Evolutionary conservation across 2,329 filamentous ascomycete species (phyloP), one percentile per base, ranked within the genome.

Genomic region (Ilyonectria robusta): DNA sequence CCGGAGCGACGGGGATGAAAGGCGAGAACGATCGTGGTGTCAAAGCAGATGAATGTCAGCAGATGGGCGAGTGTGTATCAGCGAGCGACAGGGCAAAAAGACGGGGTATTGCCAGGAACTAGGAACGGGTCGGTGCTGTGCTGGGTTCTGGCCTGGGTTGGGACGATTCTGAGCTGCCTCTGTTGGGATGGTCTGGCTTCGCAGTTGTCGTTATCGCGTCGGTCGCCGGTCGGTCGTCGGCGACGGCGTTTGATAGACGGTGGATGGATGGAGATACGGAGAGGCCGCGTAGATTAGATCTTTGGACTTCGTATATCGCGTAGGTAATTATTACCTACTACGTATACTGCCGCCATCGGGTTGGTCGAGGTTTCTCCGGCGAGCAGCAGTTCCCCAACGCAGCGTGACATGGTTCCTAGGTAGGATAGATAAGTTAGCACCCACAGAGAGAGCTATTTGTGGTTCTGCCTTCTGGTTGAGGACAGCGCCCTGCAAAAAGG

Each of bases 1-100:
- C 63, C 63, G 63, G 57, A 37, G 31, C 29, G 57, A 46, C 62
- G 63, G 66, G 55, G 58, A 40, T 62, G 40, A 7, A 42, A 48
- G 31, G 15, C 15, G 29, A 48, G n/a, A 56, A 17, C 44, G 50
- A 58, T 60, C 46, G 62, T 71, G 62, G 68, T 70, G 64, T 47
- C 59, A 74, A 68, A 37, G 44, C 23, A 61, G 50, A 46, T 53
- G 50, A 67, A 65, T 66, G 62, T 74, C 64, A 74, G 71, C 70
- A 69, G 72, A 74, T 72, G 65, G 63, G 7, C 55, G 50, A 70
- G 53, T 50, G 51, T 59, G 67, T 67, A 65, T 23, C 23, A 42
- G 53, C 33, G 37, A 33, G 37, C 17, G 46, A 54, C 5, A 31
- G 31, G n/a, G 50, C 37, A 42, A 55, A 46, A 57, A 33, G 59